Evolutionary conservation across 2,329 filamentous ascomycete species (phyloP), one percentile per base, ranked within the genome.

Genomic region (Trichoderma afroharzianum): DNA sequence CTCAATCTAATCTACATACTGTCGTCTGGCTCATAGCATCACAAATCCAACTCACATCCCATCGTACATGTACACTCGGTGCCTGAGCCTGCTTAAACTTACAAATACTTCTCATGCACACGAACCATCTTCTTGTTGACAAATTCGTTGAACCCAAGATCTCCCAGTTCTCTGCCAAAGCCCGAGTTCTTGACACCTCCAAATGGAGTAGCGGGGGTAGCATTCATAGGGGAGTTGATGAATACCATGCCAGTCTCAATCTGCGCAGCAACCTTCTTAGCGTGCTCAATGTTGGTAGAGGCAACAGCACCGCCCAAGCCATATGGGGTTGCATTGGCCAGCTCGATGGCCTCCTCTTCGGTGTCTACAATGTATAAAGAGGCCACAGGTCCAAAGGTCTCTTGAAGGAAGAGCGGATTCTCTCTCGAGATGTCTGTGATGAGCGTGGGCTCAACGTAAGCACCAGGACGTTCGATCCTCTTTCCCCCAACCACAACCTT

Each of bases 241-340:
- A 78, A 82, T n/a, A 82, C 79, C 80, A 81, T 82, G n/a, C 87
- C 87, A 11, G 86, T 83, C 77, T 89, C 85, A 39, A 89, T 84
- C 55, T 85, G 87, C 59, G 84, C 83, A 57, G 84, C 80, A 18
- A 82, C 77, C 71, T 74, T 77, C 73, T 81, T 79, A 15, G 81
- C 81, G 66, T 77, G 77, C 15, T 75, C 81, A 62, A 89, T 81
- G 75, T 88, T 84, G 75, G 85, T 80, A 0, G 87, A 89, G 74
- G 88, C 90, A 8, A 90, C 79, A 0, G 87, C 85, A 4, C 84
- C 84, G 4, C 86, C 85, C 0, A 89, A 81, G 8, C 87, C 87
- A 73, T 88, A 88, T 0, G 81, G 84, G 1, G 84, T 85, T 74
- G 88, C 75, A 24, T 80, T 79, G 6, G 78, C 78, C 57, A 76